Base-by-base conservation (phyloP, 2,329 filamentous ascomycete genomes). In the Xylaria arbuscula region DNA sequence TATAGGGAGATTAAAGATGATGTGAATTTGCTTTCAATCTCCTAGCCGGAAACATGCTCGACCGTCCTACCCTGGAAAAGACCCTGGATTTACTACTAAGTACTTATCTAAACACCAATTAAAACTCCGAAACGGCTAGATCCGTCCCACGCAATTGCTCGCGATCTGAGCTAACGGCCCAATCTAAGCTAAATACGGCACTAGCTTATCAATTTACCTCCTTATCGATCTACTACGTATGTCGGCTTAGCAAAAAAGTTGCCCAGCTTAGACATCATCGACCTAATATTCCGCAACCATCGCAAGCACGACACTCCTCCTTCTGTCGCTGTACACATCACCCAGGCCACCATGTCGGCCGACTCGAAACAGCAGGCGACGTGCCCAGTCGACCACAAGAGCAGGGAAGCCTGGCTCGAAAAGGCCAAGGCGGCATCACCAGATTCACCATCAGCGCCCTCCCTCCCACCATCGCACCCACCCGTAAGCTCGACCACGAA, bases 311-410 rank as follows among this genome's bases (percentile, higher is more conserved):
- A 63, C 32, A 40, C 10, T 28, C 17, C 42, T 40, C 13, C 58
- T 42, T 4, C 54, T 11, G 13, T n/a, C 50, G 28, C 61, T 34
- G 38, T 54, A 17, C 53, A 58, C 11, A 22, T 17, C 34, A 13
- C 34, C 2, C 45, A 62, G 11, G 58, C 59, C 57, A 61, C 19
- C 22, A 75, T 76, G 74, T 63, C 72, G 42, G 22, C 62, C 58
- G 72, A 70, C 40, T 70, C 42, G 63, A 70, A 64, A 62, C 68
- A 60, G 28, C 77, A 78, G 55, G 78, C 77, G 72, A 85, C 85
- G 66, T 98, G 96, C 77, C 96, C 96, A 5, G 93, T 98, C 76
- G 94, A 98, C 82, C 92, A 94, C 82, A 92, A 93, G 76, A 92
- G 93, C 61, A 91, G 96, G 75, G 92, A 94, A 76, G 89, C 91